Evolutionary conservation across 257 asterid genomes (phyloP).

Genomic region (Nicotiana otophora): DNA sequence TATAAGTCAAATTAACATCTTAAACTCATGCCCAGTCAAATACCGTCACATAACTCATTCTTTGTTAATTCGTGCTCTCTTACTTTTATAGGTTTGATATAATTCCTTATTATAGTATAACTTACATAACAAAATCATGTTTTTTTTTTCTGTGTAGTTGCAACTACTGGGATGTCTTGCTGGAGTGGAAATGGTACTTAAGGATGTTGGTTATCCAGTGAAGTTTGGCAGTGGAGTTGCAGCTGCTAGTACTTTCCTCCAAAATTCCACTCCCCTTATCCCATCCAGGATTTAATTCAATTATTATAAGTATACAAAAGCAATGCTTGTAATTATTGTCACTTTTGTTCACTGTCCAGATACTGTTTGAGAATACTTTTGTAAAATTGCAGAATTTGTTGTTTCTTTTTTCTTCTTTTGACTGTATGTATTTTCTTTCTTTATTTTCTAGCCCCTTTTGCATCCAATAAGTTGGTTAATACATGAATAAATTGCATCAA

Average conservation of each 20-base stretch:
- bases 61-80: background rate
- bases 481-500: background rate
- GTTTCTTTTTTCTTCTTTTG: background rate
- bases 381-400: background rate
- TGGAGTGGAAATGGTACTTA: conserved; percentile 99
- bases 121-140: background rate
- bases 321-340: conserved; percentile 2
- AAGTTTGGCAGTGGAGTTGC: conserved; percentile 91
- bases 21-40: background rate
- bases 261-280: conserved; percentile 81
- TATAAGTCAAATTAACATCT: background rate
- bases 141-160: conserved; percentile 40
- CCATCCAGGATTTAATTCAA: conserved; percentile 81
- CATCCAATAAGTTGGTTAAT: background rate
- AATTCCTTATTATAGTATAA: background rate
- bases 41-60: background rate
- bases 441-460: background rate
- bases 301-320: background rate
- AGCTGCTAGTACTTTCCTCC: conserved; percentile 82
- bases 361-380: conserved; percentile 3
- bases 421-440: background rate
- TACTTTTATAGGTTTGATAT: background rate
- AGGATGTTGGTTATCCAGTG: conserved; percentile 86
- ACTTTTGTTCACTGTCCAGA: background rate
- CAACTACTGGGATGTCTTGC: conserved; percentile 96